Evolutionary conservation across 2,329 filamentous ascomycete genomes (phyloP).

Genomic region (Thielaviopsis punctulata): DNA sequence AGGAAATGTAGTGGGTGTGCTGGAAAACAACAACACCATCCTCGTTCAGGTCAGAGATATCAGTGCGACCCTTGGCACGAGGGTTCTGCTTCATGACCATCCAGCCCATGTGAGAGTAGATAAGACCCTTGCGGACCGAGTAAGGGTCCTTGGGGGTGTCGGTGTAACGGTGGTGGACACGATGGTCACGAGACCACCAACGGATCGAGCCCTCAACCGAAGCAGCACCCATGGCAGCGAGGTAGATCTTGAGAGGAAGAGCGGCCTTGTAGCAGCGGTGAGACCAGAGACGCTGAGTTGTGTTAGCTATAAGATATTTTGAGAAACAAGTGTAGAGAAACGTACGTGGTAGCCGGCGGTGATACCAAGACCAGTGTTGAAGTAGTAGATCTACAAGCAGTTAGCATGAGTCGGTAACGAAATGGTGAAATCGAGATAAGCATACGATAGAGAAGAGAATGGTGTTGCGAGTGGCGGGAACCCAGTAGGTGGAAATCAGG

Average conservation of each 20-base stretch:
- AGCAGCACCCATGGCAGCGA: conserved; percentile 65
- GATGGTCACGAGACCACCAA: conserved; percentile 80
- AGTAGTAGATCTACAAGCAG: conserved; percentile 40
- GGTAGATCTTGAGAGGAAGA: conserved; percentile 61
- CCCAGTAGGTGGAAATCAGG: conserved; percentile 59
- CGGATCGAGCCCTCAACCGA: conserved; percentile 73
- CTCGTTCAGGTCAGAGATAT: conserved; percentile 77
- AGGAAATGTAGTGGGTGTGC: conserved; percentile 72
- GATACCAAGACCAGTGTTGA: conserved; percentile 66
- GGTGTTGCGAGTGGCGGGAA: conserved; percentile 55
- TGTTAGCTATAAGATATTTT: conserved; percentile 1
- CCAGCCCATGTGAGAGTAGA: conserved; percentile 69
- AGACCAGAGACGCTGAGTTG: conserved; percentile 56
- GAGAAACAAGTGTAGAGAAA: neutral
- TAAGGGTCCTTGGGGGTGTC: conserved; percentile 87
- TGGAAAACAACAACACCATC: conserved; percentile 75
- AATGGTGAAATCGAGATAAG: neutral
- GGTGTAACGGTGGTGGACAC: conserved; percentile 80
- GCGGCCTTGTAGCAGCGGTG: conserved; percentile 69
- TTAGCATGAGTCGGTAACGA: neutral
- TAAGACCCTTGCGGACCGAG: conserved; percentile 72
- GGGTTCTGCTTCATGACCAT: conserved; percentile 91
- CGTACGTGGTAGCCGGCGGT: conserved; percentile 39
- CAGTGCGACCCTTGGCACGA: conserved; percentile 72
- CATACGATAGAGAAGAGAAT: conserved; percentile 46